Evolutionary conservation across 176 grass and related monocot species (phyloP).

Genomic region (Poa pratensis): DNA sequence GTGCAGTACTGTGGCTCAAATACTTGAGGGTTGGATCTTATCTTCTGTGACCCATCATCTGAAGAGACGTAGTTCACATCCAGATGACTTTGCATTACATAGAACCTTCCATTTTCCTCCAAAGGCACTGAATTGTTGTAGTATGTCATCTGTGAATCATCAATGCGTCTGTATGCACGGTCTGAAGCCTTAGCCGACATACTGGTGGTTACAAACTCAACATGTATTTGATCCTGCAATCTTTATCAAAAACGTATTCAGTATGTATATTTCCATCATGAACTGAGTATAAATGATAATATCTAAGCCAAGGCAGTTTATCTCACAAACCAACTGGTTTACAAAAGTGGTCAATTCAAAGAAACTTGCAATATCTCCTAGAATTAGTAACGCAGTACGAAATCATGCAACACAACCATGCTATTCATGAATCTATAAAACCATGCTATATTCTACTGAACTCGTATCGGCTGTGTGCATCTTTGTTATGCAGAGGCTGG

Average conservation of each 20-base stretch:
- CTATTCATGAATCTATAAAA: not conserved
- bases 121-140: conserved; percentile 45
- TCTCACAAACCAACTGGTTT: not conserved
- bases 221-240: conserved; percentile 30
- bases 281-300: conserved; percentile 30
- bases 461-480: no score
- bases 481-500: no score
- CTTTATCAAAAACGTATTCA: conserved; percentile 24
- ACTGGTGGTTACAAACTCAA: conserved; percentile 40
- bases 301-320: not conserved
- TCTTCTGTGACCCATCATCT: conserved; percentile 47
- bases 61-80: conserved; percentile 36
- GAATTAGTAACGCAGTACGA: not conserved
- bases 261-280: conserved; percentile 19
- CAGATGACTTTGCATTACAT: conserved; percentile 34
- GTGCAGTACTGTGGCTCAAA: conserved; percentile 65
- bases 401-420: not conserved
- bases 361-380: not conserved
- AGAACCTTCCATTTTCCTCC: conserved; percentile 37
- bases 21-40: conserved; percentile 31
- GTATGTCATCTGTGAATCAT: conserved; percentile 42
- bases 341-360: not conserved
- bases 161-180: conserved; percentile 30
- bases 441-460: no score
- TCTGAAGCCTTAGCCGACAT: conserved; percentile 47